These are phyloP conservation scores for Penicillium egyptiacum DNA, from an alignment of 495 filamentous ascomycete species.

Conservation along the genomic window DNA sequence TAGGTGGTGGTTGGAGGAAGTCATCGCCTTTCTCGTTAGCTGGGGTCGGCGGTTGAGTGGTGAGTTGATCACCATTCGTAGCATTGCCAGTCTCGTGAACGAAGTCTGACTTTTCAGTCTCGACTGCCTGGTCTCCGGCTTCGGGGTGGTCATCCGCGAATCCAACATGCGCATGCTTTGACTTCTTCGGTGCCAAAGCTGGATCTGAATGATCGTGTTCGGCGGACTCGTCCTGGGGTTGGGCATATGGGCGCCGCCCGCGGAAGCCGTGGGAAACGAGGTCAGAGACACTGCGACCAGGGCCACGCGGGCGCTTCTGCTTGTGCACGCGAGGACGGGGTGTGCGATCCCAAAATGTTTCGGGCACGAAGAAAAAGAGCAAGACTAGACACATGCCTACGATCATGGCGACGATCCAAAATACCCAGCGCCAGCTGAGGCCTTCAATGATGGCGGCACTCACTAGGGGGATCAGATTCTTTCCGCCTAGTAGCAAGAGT, in stretches of 20 bases:
- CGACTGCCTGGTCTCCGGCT: constrained; percentile 18
- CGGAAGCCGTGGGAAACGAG: constrained; percentile 39
- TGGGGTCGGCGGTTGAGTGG: constrained; percentile 4
- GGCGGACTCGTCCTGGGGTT: constrained; percentile 16
- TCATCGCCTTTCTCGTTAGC: constrained; percentile 20
- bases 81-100: neutral
- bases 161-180: constrained; percentile 52
- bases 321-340: constrained; percentile 58
- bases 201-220: constrained; percentile 11
- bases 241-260: constrained; percentile 32
- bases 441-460: constrained; percentile 81
- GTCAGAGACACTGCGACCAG: constrained; percentile 41
- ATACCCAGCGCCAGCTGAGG: constrained; percentile 82
- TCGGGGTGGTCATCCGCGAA: constrained; percentile 46
- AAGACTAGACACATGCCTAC: constrained; percentile 72
- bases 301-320: constrained; percentile 34
- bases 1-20: constrained; percentile 12
- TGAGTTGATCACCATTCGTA: constrained; percentile 7
- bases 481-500: constrained; percentile 82
- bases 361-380: constrained; percentile 89
- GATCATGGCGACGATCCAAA: constrained; percentile 82
- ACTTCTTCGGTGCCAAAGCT: constrained; percentile 18
- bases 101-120: constrained; percentile 3
- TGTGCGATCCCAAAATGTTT: constrained; percentile 94
- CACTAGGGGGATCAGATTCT: constrained; percentile 86